phyloP scores from a whole-genome alignment of 805 yeast species.

The Saccharomycopsis sp. region DNA sequence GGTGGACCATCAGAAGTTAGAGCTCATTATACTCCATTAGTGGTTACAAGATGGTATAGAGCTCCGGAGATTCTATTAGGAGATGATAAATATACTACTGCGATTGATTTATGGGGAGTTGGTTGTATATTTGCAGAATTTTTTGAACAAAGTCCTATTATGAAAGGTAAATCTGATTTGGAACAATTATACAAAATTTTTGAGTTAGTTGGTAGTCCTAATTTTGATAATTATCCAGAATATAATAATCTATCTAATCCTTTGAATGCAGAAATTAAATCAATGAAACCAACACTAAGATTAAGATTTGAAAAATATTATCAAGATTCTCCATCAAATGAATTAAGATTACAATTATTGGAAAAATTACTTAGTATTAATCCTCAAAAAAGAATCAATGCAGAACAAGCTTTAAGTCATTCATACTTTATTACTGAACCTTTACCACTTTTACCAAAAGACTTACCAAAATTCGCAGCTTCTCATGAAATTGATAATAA shows the following conservation, averaged over 20 bases:
- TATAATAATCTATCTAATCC: slow-evolving; percentile 46
- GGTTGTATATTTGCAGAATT: slow-evolving; percentile 95
- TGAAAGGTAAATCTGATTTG: slow-evolving; percentile 76
- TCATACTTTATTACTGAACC: slow-evolving; percentile 62
- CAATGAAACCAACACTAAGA: slow-evolving; percentile 34
- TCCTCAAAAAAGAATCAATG: slow-evolving; percentile 67
- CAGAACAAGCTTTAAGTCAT: slow-evolving; percentile 64
- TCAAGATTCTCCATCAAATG: slow-evolving; percentile 12
- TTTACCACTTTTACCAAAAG: slow-evolving; percentile 44
- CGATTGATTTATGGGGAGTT: slow-evolving; percentile 96
- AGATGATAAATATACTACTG: slow-evolving; percentile 79
- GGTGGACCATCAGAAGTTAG: slow-evolving; percentile 19
- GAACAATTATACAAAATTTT: slow-evolving; percentile 83
- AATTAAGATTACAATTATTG: slow-evolving; percentile 43
- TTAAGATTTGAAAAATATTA: slow-evolving; percentile 36
- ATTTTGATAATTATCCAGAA: slow-evolving; percentile 21
- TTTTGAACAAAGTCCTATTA: slow-evolving; percentile 69
- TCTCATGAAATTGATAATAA: slow-evolving; percentile 82
- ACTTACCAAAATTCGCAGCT: slow-evolving; percentile 45
- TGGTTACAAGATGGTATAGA: slow-evolving; percentile 95
- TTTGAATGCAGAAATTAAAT: slow-evolving; percentile 21
- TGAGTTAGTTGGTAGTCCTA: slow-evolving; percentile 73
- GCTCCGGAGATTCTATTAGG: slow-evolving; percentile 94
- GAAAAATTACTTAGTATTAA: slow-evolving; percentile 55
- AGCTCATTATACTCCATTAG: slow-evolving; percentile 46